Evolutionary conservation across 2,329 filamentous ascomycete species (phyloP).

Genomic region (Exophiala lecanii-corni): DNA sequence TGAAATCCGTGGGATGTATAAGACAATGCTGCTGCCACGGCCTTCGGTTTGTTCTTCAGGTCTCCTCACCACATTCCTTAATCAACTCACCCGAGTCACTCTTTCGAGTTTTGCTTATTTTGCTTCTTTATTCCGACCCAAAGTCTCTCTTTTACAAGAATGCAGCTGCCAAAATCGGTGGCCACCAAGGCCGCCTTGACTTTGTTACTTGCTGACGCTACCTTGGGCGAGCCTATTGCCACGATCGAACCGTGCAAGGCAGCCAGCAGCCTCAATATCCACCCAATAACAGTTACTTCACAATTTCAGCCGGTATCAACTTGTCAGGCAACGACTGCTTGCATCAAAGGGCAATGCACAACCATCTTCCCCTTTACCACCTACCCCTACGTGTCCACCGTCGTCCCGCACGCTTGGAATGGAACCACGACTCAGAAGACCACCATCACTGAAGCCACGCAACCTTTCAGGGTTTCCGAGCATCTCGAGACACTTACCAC

Average conservation of each 20-base stretch:
- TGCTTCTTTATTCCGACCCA: slow-evolving; percentile 4
- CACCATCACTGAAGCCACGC: slow-evolving; percentile 11
- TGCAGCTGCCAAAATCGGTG: slow-evolving; percentile 2
- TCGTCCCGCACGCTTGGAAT: slow-evolving; percentile 14
- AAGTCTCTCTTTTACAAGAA: slow-evolving; percentile 6
- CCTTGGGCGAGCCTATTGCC: slow-evolving; percentile 5
- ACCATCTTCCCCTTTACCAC: slow-evolving; percentile 13
- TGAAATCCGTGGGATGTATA: too few relatives aligned
- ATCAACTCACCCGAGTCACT: slow-evolving; percentile 10
- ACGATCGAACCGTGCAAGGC: slow-evolving; percentile 8
- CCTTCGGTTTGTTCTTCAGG: neutral
- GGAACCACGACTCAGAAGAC: slow-evolving; percentile 12
- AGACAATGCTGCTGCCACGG: too few relatives aligned
- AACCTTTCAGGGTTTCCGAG: slow-evolving; percentile 9
- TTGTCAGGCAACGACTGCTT: slow-evolving; percentile 7
- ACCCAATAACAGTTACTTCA: slow-evolving; percentile 12
- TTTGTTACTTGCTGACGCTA: slow-evolving; percentile 6
- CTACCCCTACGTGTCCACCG: slow-evolving; percentile 17
- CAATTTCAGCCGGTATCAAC: slow-evolving; percentile 16
- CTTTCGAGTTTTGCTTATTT: slow-evolving; percentile 2
- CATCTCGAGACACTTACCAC: slow-evolving; percentile 10
- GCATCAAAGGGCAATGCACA: slow-evolving; percentile 8
- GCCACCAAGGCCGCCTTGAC: slow-evolving; percentile 4
- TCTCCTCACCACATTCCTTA: neutral
- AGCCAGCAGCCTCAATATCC: neutral